Evolutionary conservation across 1,139 yeast species (phyloP).

Genomic region (Sugiyamaella sp.): DNA sequence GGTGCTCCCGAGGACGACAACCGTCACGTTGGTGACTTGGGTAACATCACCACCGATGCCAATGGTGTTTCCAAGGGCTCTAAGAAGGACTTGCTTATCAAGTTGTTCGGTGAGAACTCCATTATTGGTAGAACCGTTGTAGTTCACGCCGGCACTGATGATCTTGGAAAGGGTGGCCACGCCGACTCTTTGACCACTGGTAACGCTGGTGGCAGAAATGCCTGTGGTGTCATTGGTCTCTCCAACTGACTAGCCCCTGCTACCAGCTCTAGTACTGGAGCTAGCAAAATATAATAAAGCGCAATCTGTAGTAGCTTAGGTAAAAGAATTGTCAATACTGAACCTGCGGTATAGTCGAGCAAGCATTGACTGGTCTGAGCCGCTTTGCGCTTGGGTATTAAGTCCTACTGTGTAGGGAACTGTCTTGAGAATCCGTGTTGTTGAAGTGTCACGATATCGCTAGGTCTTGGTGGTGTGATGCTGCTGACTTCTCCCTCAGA

Average conservation of each 20-base stretch:
- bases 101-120: constrained; percentile 82
- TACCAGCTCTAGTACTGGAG: background rate
- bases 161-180: constrained; percentile 94
- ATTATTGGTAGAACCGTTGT: constrained; percentile 95
- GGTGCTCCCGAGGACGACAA: constrained; percentile 90
- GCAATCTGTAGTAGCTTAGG: background rate
- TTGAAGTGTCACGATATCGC: too few relatives aligned
- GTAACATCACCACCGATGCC: constrained; percentile 87
- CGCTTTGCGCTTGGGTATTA: background rate
- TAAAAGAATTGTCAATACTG: background rate
- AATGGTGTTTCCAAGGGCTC: constrained; percentile 89
- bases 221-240: constrained; percentile 96
- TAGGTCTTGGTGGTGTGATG: too few relatives aligned
- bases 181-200: constrained; percentile 96
- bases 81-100: constrained; percentile 72
- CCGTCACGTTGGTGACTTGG: constrained; percentile 98
- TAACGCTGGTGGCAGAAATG: constrained; percentile 98
- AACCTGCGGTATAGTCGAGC: background rate
- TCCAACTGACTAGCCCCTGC: constrained; percentile 25
- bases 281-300: background rate
- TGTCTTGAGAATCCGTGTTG: too few relatives aligned
- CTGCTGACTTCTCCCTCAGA: too few relatives aligned
- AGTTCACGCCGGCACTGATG: constrained; percentile 93
- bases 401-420: too few relatives aligned
- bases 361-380: background rate